A percentile compares a stretch with the other conserved stretches of the same genome.
Conservation (phyloP, 768 basidiomycete genomes). For the Lepiota brunneoincarnata region DNA sequence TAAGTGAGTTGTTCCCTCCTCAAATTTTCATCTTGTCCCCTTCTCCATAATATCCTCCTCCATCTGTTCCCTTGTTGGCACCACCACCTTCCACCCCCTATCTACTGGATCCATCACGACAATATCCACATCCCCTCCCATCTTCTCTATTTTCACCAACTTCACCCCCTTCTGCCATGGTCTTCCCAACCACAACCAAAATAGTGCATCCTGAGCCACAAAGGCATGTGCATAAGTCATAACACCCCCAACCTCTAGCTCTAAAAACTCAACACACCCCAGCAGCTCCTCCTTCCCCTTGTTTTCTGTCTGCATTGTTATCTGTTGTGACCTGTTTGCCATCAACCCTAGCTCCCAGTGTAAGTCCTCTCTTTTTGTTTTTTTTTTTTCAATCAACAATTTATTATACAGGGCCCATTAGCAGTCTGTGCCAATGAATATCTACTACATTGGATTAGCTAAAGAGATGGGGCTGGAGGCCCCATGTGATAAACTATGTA, state of each 20-base stretch:
- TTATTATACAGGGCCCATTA: too few species aligned
- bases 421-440: too few species aligned
- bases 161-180: conserved; percentile 21
- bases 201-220: conserved; percentile 18
- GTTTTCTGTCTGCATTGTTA: conserved; percentile 23
- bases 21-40: too few species aligned
- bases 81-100: not conserved
- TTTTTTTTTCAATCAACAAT: too few species aligned
- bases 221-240: conserved; percentile 22
- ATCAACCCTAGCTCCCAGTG: conserved; percentile 9
- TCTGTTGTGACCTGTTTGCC: conserved; percentile 14
- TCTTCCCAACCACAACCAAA: conserved; percentile 14
- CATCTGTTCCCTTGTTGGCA: not conserved
- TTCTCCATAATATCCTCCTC: not conserved
- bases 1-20: not conserved
- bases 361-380: conserved; percentile 18
- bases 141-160: conserved; percentile 11
- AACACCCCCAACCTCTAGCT: conserved; percentile 15
- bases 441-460: too few species aligned
- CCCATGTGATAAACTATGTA: too few species aligned
- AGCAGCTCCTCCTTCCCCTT: conserved; percentile 10
- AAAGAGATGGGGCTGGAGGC: too few species aligned
- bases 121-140: not conserved
- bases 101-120: not conserved
- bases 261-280: conserved; percentile 16